Percentiles rank a stretch among this genome's conserved stretches.
These are phyloP conservation scores for Cyclotella choctawhatcheeana DNA, from an alignment of 108 stramenopile species.

Conservation along the genomic window DNA sequence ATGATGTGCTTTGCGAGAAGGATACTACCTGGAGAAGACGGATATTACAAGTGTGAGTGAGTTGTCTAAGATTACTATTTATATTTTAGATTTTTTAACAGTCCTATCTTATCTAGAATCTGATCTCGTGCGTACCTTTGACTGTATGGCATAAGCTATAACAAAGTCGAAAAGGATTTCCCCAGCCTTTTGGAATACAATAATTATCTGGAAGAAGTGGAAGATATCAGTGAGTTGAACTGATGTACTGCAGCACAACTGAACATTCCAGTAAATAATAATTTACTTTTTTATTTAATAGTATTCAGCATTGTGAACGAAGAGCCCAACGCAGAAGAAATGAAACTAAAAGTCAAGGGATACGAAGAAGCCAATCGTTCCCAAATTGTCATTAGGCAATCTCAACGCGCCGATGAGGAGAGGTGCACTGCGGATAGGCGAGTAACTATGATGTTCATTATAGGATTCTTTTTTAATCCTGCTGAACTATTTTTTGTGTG, in stretches of 20 bases:
- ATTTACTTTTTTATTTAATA: neutral
- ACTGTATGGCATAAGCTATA: constrained; percentile 44
- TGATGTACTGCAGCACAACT: neutral
- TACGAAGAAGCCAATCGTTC: constrained; percentile 80
- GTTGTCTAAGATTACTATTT: neutral
- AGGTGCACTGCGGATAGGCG: constrained; percentile 80
- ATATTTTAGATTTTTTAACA: no score
- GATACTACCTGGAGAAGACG: constrained; percentile 86
- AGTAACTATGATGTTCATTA: neutral
- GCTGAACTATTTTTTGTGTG: neutral
- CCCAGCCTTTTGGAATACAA: constrained; percentile 81
- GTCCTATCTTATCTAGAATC: no score
- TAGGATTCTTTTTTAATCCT: neutral
- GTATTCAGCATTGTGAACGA: constrained; percentile 88
- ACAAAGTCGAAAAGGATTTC: constrained; percentile 84
- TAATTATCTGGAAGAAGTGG: constrained; percentile 90
- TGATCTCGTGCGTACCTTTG: no score
- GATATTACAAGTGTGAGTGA: constrained; percentile 71
- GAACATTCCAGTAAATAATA: neutral
- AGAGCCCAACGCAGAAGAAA: constrained; percentile 88
- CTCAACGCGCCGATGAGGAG: constrained; percentile 88
- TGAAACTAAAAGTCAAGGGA: constrained; percentile 76
- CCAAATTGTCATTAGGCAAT: constrained; percentile 86
- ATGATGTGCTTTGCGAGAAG: constrained; percentile 85
- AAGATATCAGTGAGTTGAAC: constrained; percentile 67